phyloP scores from a whole-genome alignment of 129 eudicot genomes.

The Chrysanthemum lavandulifolium region DNA sequence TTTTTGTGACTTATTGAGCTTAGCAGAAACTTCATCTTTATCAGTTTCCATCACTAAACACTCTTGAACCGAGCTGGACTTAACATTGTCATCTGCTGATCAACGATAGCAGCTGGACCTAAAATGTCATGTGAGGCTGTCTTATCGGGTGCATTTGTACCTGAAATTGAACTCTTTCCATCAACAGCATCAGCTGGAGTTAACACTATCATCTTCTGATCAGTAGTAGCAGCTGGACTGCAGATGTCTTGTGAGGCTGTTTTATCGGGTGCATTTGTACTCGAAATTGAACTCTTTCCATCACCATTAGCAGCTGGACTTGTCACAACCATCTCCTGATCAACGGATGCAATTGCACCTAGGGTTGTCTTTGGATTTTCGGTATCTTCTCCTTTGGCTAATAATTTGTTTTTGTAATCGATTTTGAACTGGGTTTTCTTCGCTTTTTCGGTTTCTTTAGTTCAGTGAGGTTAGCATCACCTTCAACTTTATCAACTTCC shows the following conservation, averaged over 20 bases:
- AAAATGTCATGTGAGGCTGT: background rate
- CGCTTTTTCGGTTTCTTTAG: background rate
- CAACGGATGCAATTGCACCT: background rate
- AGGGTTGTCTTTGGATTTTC: background rate
- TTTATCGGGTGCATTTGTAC: background rate
- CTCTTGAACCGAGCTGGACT: constrained; percentile 2
- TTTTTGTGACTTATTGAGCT: background rate
- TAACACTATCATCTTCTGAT: constrained; percentile 4
- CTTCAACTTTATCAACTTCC: background rate
- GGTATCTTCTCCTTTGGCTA: too few species aligned
- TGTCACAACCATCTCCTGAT: background rate
- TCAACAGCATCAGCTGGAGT: background rate
- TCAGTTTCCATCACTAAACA: background rate
- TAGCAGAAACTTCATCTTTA: constrained; percentile 5
- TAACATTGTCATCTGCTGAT: background rate
- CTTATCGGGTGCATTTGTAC: constrained; percentile 9
- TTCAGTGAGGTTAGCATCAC: background rate
- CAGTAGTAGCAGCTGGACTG: background rate
- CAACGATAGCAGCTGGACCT: too few species aligned
- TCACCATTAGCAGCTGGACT: constrained; percentile 7
- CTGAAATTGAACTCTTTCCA: constrained; percentile 15
- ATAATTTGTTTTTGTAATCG: too few species aligned
- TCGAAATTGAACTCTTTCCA: constrained; percentile 4
- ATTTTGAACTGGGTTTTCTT: too few species aligned
- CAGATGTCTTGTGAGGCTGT: too few species aligned